A percentile compares a stretch with the other conserved stretches of the same genome.
Evolutionary conservation across 352 stramenopile genomes (phyloP).

Genomic region (Phytophthora capsici): DNA sequence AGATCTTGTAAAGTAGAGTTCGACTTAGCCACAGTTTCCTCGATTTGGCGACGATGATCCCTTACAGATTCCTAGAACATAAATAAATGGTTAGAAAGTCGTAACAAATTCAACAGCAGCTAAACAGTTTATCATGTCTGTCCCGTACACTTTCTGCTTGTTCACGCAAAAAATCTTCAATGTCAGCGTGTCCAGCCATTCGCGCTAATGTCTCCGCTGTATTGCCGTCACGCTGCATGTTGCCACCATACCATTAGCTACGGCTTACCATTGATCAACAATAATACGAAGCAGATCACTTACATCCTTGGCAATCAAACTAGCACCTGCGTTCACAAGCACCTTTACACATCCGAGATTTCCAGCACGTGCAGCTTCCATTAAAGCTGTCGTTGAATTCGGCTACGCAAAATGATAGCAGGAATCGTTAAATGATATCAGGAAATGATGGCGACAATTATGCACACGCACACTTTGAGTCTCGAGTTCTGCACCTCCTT

Average conservation of each 20-base stretch:
- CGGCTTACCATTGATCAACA: neutral
- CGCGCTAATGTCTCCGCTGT: slow-evolving; percentile 74
- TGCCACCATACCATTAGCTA: neutral
- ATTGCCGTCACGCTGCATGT: slow-evolving; percentile 69
- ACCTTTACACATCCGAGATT: slow-evolving; percentile 81
- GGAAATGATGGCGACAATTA: neutral
- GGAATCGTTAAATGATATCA: neutral
- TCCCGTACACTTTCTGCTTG: slow-evolving; percentile 80
- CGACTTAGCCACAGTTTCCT: slow-evolving; percentile 70
- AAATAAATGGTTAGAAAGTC: slow-evolving; percentile 8
- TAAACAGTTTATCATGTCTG: neutral
- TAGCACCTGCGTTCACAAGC: slow-evolving; percentile 72
- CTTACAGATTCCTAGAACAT: slow-evolving; percentile 78
- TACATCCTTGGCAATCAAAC: slow-evolving; percentile 80
- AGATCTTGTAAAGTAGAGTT: slow-evolving; percentile 73
- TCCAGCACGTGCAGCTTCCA: slow-evolving; percentile 84
- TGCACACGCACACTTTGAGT: slow-evolving; percentile 69
- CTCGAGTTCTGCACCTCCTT: slow-evolving; percentile 73
- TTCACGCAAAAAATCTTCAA: slow-evolving; percentile 84
- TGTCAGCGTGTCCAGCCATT: slow-evolving; percentile 62
- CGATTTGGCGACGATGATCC: slow-evolving; percentile 83
- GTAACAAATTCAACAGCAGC: neutral
- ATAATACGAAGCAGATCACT: slow-evolving; percentile 14
- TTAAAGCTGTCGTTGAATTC: slow-evolving; percentile 87
- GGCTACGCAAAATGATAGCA: slow-evolving; percentile 40